Base-by-base conservation (phyloP, 257 asterid species). In the Gentiana straminea region DNA sequence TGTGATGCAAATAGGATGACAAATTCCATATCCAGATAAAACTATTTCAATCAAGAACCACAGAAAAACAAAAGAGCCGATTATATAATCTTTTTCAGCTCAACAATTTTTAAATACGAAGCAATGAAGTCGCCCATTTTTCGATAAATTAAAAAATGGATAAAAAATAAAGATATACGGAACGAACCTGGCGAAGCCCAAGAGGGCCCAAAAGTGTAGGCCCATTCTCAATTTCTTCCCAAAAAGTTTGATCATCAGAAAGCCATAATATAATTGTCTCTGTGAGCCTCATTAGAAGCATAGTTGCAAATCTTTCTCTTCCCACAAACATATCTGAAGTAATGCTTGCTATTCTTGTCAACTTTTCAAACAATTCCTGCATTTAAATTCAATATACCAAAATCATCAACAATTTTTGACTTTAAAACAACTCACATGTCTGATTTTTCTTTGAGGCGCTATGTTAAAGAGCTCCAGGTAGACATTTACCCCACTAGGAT, bases 1-100 rank as follows among this genome's bases (percentile, higher is more conserved):
- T 87, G 94, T 24, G 98, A 91, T 45, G 97, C 64, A 58, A 91
- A 84, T 33, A 91, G 96, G 64, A 87, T 91, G 61, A 84, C 94
- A 67, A 91, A 91, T 75, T 87, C 97, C 98, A 91, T 91, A 70
- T 91, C 98, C 79, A 91, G 66, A 72, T 87, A 91, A 64, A 91
- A 91, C 97, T 87, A 81, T 81, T 67, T 5, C 37, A 15, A 15
- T 15, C 24, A 15, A 15, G 24, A 15, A 15, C 24, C 24, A 15
- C 24, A 34, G 36, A 52, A 11, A 51, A 8, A 46, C 46, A 41
- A 41, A 41, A 41, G 5, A 4, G 24, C 24, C 2, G 46, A 41
- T 3, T 41, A 41, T 41, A 7, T 4, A 9, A 9, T 41, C 8
- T 41, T 9, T 41, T 41, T 2, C 0, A 41, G 5, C 5, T 41